Evolutionary conservation across 805 yeast species (phyloP).

Genomic region (Candida sphagnicola): DNA sequence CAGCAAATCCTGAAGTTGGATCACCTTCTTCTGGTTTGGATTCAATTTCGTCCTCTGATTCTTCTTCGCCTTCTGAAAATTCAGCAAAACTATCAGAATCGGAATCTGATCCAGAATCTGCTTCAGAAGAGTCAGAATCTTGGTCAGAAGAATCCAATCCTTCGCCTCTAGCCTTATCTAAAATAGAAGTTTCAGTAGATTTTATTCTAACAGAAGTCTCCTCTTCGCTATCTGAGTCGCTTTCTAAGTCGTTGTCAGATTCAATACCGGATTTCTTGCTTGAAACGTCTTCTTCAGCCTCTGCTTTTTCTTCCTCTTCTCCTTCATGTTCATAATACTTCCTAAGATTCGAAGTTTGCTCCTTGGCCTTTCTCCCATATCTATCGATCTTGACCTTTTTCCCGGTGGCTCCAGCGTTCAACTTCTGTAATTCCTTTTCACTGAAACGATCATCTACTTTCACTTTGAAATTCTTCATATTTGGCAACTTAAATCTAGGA

Average conservation of each 20-base stretch:
- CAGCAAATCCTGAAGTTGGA: slow-evolving; percentile 79
- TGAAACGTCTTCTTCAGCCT: slow-evolving; percentile 13
- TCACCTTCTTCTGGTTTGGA: slow-evolving; percentile 80
- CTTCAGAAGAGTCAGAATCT: slow-evolving; percentile 7
- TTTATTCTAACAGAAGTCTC: slow-evolving; percentile 17
- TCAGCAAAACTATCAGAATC: slow-evolving; percentile 42
- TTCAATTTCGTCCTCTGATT: slow-evolving; percentile 53
- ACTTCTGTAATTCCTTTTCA: slow-evolving; percentile 56
- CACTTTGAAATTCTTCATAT: slow-evolving; percentile 63
- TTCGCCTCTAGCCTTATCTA: slow-evolving; percentile 70
- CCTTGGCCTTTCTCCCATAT: slow-evolving; percentile 69
- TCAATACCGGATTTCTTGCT: slow-evolving; percentile 17
- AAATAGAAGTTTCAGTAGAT: slow-evolving; percentile 21
- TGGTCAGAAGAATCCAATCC: slow-evolving; percentile 39
- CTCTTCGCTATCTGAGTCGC: slow-evolving; percentile 12
- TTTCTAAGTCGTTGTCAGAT: slow-evolving; percentile 13
- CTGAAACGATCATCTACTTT: slow-evolving; percentile 82
- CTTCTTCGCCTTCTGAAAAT: slow-evolving; percentile 44
- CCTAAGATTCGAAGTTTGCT: slow-evolving; percentile 54
- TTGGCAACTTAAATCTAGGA: slow-evolving; percentile 82
- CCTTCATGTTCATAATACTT: slow-evolving; percentile 55
- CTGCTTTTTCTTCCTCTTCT: slow-evolving; percentile 15
- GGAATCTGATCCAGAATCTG: slow-evolving; percentile 39
- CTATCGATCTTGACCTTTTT: slow-evolving; percentile 71
- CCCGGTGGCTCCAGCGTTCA: slow-evolving; percentile 40